A percentile compares a stretch with the other conserved stretches of the same genome.
Evolutionary conservation across 306 rosid species (phyloP).

Genomic region (Malus sylvestris): DNA sequence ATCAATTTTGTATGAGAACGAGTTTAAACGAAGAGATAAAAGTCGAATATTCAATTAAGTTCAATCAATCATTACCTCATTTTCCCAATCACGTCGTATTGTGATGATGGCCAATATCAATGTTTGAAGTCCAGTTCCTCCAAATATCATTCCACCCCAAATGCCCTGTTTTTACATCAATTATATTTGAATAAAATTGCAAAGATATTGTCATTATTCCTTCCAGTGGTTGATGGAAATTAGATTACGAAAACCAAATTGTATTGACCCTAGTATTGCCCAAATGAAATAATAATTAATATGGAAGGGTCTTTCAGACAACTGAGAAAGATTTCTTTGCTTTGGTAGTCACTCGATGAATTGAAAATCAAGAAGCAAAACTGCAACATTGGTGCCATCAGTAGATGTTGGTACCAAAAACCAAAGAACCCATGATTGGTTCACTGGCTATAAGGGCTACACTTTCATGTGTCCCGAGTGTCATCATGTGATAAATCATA

Average conservation of each 20-base stretch:
- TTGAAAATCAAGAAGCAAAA: too few relatives aligned
- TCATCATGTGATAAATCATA: background rate
- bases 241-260: too few relatives aligned
- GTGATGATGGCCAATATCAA: constrained; percentile 35
- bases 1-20: background rate
- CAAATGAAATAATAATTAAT: too few relatives aligned
- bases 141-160: constrained; percentile 83
- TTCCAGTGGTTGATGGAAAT: background rate
- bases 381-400: background rate
- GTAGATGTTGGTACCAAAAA: background rate
- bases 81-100: constrained; percentile 49
- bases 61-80: constrained; percentile 32
- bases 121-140: constrained; percentile 64
- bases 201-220: background rate
- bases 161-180: constrained; percentile 37
- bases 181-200: background rate
- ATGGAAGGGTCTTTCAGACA: too few relatives aligned
- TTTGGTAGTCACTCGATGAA: too few relatives aligned
- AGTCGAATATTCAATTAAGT: background rate
- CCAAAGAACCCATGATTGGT: too few relatives aligned
- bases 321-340: too few relatives aligned
- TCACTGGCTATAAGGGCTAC: background rate
- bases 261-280: too few relatives aligned
- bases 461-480: too few relatives aligned
- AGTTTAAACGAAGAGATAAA: background rate